Percentiles rank a stretch among this genome's conserved stretches.
Conservation (phyloP, 345 rosid genomes). For the Durio zibethinus region DNA sequence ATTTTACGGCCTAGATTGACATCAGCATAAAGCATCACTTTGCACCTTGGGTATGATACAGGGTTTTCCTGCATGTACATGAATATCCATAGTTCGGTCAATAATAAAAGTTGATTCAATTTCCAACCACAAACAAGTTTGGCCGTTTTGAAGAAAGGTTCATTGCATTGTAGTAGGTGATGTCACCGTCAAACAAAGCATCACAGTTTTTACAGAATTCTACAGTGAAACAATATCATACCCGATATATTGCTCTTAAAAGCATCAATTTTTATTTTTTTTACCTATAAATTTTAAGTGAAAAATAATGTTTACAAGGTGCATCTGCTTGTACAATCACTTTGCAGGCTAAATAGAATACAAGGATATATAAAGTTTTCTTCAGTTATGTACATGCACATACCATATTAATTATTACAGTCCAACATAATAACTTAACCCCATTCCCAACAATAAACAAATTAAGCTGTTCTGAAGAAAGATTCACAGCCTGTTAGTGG, state of each 20-base stretch:
- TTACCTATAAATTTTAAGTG: background rate
- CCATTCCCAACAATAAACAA: background rate
- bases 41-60: background rate
- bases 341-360: background rate
- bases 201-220: background rate
- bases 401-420: background rate
- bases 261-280: background rate
- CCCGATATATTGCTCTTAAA: background rate
- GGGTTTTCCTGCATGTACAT: background rate
- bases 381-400: background rate
- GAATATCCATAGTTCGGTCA: background rate
- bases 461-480: background rate
- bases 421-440: background rate
- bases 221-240: background rate
- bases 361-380: background rate
- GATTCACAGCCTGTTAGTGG: background rate
- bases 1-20: background rate
- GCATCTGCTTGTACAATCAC: background rate
- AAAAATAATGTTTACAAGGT: conserved; percentile 7
- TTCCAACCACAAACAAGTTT: background rate
- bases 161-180: conserved; percentile 2
- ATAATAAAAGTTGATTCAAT: background rate
- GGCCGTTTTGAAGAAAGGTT: background rate
- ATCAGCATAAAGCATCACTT: background rate
- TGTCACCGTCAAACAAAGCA: background rate